Evolutionary conservation across 2,329 filamentous ascomycete species (phyloP).

Genomic region (Phialophora macrospora): DNA sequence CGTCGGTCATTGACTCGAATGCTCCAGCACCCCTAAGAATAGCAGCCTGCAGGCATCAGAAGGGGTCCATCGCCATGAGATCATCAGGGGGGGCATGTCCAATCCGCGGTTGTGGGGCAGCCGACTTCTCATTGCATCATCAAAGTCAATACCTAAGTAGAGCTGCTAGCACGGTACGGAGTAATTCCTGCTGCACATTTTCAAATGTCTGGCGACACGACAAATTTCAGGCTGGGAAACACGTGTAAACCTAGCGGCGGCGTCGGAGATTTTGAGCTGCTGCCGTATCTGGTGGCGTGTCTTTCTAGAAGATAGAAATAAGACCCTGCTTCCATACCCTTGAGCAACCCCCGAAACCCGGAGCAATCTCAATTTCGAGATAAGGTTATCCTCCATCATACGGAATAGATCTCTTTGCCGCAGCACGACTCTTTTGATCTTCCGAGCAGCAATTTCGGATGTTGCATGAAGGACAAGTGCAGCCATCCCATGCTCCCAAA

Average conservation of each 20-base stretch:
- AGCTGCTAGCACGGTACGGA: neutral
- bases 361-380: slow-evolving; percentile 12
- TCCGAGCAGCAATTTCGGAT: slow-evolving; percentile 7
- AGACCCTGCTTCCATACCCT: neutral
- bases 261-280: neutral
- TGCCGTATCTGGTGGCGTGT: neutral
- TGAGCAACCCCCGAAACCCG: neutral
- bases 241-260: neutral
- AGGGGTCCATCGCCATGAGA: slow-evolving; percentile 12
- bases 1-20: neutral
- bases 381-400: slow-evolving; percentile 8
- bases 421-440: slow-evolving; percentile 1
- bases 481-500: neutral
- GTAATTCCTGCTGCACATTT: neutral
- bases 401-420: neutral
- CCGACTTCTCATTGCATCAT: neutral
- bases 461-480: slow-evolving; percentile 8
- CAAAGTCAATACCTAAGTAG: neutral
- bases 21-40: slow-evolving; percentile 2
- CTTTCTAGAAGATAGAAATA: slow-evolving; percentile 9
- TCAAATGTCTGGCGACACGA: neutral
- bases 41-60: neutral
- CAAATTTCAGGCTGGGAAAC: neutral
- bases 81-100: slow-evolving; percentile 7
- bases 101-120: neutral